Conservation (phyloP, 306 rosid species). For the Citrullus mucosospermus region DNA sequence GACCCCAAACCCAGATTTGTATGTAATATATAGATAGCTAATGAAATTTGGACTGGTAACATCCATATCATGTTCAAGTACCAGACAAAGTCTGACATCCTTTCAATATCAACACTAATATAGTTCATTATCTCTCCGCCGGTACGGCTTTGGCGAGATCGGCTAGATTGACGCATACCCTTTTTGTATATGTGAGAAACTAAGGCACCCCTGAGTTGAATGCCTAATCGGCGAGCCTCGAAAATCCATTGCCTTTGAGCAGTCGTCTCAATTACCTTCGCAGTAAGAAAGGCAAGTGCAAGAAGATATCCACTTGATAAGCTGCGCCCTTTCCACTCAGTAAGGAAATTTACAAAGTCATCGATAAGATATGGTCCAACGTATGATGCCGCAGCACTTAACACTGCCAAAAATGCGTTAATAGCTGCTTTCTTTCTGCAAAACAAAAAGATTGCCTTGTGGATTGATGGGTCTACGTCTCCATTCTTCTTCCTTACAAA, state of each 20-base stretch:
- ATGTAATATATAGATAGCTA: conserved; percentile 61
- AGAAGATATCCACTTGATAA: conserved; percentile 54
- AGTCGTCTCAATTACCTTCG: conserved; percentile 71
- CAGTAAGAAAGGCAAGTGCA: conserved; percentile 57
- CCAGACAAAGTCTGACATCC: conserved; percentile 80
- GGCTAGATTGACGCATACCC: conserved; percentile 50
- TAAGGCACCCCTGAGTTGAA: conserved; percentile 67
- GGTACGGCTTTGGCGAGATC: conserved; percentile 58
- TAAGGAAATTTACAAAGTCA: conserved; percentile 61
- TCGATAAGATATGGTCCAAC: conserved; percentile 90
- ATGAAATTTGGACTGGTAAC: conserved; percentile 75
- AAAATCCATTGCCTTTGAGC: conserved; percentile 93
- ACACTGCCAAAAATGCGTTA: conserved; percentile 59
- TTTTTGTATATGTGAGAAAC: conserved; percentile 58
- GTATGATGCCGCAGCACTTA: conserved; percentile 66
- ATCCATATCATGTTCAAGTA: conserved; percentile 71
- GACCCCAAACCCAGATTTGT: conserved; percentile 74
- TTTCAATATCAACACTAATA: conserved; percentile 90
- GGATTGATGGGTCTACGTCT: conserved; percentile 44
- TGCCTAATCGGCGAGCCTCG: conserved; percentile 79
- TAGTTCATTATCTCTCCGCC: conserved; percentile 90
- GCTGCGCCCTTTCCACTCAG: conserved; percentile 31
- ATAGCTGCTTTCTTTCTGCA: conserved; percentile 63
- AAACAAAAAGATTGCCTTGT: conserved; percentile 44
- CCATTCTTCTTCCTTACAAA: conserved; percentile 42